Conservation (phyloP, 2,329 filamentous ascomycete species). For the Colletotrichum endophyticum region DNA sequence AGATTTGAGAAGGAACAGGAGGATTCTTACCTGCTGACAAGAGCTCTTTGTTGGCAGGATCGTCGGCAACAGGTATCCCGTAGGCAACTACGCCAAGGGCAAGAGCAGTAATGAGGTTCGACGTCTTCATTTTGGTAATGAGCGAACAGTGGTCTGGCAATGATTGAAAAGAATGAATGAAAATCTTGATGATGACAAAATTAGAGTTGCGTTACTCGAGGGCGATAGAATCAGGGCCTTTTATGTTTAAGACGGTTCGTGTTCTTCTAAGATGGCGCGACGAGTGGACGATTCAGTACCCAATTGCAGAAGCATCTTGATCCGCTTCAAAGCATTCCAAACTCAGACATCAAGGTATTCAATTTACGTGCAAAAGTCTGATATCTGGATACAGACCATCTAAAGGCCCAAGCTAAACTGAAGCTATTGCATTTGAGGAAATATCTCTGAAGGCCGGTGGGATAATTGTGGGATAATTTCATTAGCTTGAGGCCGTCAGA, state of each 20-base stretch:
- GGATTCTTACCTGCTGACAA: accelerated
- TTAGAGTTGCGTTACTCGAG: background rate
- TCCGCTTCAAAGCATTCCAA: background rate
- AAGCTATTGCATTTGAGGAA: background rate
- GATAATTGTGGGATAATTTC: background rate
- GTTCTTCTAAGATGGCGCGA: background rate
- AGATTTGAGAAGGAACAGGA: background rate
- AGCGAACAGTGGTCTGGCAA: background rate
- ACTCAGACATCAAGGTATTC: background rate
- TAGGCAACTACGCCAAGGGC: accelerated
- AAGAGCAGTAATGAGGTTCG: background rate
- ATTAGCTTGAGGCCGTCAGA: background rate
- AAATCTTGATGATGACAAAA: background rate
- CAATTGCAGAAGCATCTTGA: background rate
- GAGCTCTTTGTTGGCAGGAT: accelerated
- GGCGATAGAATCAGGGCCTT: background rate
- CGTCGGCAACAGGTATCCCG: background rate
- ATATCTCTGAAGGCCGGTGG: background rate
- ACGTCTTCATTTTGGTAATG: background rate
- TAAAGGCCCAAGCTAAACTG: background rate
- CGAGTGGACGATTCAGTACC: background rate
- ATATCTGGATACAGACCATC: background rate
- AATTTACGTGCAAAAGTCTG: background rate
- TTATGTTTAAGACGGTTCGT: background rate
- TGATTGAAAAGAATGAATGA: background rate